phyloP scores from a whole-genome alignment of 495 filamentous ascomycete species.

The Hyaloscypha bicolor region DNA sequence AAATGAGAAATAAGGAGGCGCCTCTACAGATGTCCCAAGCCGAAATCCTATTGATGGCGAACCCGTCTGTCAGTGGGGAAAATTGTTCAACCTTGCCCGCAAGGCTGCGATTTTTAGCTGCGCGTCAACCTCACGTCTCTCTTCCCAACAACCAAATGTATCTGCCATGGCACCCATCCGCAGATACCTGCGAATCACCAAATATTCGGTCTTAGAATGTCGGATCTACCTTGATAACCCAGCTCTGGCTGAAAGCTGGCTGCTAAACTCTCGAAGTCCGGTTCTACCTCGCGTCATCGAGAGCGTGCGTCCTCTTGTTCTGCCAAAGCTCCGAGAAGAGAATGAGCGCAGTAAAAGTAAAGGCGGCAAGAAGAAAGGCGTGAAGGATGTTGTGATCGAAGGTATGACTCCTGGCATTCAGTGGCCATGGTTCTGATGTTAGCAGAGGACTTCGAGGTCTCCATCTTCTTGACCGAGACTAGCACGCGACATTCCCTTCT shows the following conservation, averaged over 20 bases:
- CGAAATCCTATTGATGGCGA: too few species aligned
- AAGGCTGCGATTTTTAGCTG: not conserved
- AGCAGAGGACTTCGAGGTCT: conserved; percentile 91
- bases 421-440: conserved; percentile 8
- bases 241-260: conserved; percentile 75
- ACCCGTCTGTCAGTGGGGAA: too few species aligned
- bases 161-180: conserved; percentile 75
- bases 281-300: conserved; percentile 80
- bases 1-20: too few species aligned
- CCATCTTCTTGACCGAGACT: conserved; percentile 87
- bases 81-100: not conserved
- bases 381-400: conserved; percentile 85
- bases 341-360: conserved; percentile 66
- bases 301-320: conserved; percentile 78
- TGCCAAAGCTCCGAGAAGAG: conserved; percentile 90
- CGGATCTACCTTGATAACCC: conserved; percentile 95
- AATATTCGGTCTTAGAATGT: conserved; percentile 89
- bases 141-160: not conserved
- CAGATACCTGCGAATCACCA: conserved; percentile 80
- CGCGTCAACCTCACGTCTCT: not conserved
- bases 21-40: too few species aligned
- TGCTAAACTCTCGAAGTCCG: conserved; percentile 70
- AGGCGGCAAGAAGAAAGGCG: conserved; percentile 62
- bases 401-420: conserved; percentile 50
- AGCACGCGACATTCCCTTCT: conserved; percentile 87